A percentile compares a stretch with the other conserved stretches of the same genome.
phyloP scores from a whole-genome alignment of 31 red algal genomes.

The Endocladia muricata region DNA sequence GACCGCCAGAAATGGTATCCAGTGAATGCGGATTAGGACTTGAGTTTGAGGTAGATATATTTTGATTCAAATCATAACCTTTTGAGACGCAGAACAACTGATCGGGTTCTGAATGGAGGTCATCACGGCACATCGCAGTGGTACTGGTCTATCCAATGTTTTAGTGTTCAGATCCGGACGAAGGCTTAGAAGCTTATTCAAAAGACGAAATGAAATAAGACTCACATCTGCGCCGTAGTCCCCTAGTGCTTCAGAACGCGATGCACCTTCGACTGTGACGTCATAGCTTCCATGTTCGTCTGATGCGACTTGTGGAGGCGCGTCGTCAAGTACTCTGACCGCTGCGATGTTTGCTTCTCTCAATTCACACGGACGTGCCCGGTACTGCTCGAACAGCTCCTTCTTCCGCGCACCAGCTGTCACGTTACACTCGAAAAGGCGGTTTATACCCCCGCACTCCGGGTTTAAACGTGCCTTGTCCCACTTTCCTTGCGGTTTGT shows the following conservation, averaged over 20 bases:
- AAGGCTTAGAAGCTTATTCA: not conserved
- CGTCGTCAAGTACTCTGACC: not conserved
- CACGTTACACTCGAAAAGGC: not conserved
- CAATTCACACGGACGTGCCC: too few species aligned
- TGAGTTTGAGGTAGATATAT: not conserved
- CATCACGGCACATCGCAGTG: not conserved
- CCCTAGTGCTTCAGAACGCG: not conserved
- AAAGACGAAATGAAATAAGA: not conserved
- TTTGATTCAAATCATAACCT: not conserved
- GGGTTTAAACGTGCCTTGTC: constrained; percentile 4
- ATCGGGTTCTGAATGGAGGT: not conserved
- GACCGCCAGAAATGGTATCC: not conserved
- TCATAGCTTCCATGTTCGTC: not conserved
- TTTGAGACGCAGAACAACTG: not conserved
- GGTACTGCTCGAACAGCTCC: not conserved
- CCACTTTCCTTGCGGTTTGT: not conserved
- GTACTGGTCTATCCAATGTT: not conserved
- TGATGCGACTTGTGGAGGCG: not conserved
- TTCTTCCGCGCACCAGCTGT: not conserved
- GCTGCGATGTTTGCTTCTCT: not conserved
- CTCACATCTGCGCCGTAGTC: constrained; percentile 1
- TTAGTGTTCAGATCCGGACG: not conserved
- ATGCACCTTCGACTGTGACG: not conserved
- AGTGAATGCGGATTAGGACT: not conserved
- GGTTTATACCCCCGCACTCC: not conserved